Conservation (phyloP, 2,329 filamentous ascomycete genomes). For the Nemania sp. region DNA sequence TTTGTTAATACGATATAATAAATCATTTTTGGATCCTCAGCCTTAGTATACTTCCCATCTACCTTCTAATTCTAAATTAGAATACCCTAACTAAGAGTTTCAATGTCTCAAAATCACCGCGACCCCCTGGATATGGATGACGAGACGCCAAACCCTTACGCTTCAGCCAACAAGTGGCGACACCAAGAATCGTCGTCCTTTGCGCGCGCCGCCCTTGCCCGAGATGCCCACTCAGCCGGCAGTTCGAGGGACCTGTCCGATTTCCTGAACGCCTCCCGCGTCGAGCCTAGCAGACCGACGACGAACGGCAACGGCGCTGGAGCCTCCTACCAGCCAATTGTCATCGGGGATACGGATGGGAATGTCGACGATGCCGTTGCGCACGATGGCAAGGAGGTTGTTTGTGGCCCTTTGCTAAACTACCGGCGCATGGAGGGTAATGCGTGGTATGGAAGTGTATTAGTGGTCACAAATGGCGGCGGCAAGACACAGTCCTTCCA, state of each 20-base stretch:
- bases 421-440: constrained; percentile 78
- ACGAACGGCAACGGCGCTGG: constrained; percentile 51
- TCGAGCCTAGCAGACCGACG: constrained; percentile 56
- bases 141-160: constrained; percentile 62
- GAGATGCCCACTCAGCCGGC: constrained; percentile 57
- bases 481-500: constrained; percentile 67
- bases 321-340: constrained; percentile 62
- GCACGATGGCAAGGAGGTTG: constrained; percentile 68
- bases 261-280: constrained; percentile 67
- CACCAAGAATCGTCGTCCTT: constrained; percentile 72
- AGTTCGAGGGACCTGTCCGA: constrained; percentile 65
- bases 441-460: constrained; percentile 85
- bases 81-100: constrained; percentile 18
- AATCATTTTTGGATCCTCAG: not conserved
- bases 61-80: not conserved
- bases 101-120: constrained; percentile 43
- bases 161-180: constrained; percentile 70
- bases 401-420: constrained; percentile 81
- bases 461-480: constrained; percentile 83
- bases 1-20: not conserved
- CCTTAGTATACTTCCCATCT: no score
- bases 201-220: constrained; percentile 60
- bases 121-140: constrained; percentile 50
- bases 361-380: constrained; percentile 41
- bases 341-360: constrained; percentile 56